Evolutionary conservation across 2,329 filamentous ascomycete species (phyloP).

Genomic region (Chaetothyriales sp.): DNA sequence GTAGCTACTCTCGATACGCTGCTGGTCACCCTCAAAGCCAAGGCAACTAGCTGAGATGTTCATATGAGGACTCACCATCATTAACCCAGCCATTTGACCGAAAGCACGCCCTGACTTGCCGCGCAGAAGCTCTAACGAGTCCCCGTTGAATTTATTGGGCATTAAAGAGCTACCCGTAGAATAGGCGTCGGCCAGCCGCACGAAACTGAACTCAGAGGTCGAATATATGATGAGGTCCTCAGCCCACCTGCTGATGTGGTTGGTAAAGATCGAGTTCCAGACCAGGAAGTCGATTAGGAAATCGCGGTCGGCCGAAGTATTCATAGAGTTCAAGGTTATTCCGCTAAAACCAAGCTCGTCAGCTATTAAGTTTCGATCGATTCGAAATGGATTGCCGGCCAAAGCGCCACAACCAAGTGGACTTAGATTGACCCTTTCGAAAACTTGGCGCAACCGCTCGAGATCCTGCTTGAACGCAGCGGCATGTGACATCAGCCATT

Average conservation of each 20-base stretch:
- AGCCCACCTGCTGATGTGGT: slow-evolving; percentile 65
- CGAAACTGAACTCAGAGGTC: slow-evolving; percentile 61
- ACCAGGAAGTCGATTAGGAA: slow-evolving; percentile 72
- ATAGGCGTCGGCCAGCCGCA: slow-evolving; percentile 65
- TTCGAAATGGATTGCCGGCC: slow-evolving; percentile 68
- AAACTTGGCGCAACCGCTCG: slow-evolving; percentile 60
- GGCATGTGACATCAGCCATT: slow-evolving; percentile 67
- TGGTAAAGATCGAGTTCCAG: slow-evolving; percentile 66
- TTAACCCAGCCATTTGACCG: slow-evolving; percentile 67
- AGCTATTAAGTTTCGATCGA: slow-evolving; percentile 67
- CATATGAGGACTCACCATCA: too few relatives aligned
- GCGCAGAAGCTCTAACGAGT: slow-evolving; percentile 61
- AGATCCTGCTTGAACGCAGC: slow-evolving; percentile 60
- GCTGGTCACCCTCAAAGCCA: too few relatives aligned
- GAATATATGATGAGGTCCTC: slow-evolving; percentile 81
- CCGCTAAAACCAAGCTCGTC: slow-evolving; percentile 68
- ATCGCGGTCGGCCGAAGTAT: slow-evolving; percentile 61
- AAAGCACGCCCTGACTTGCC: slow-evolving; percentile 66
- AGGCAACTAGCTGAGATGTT: too few relatives aligned
- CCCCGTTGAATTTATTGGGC: slow-evolving; percentile 75
- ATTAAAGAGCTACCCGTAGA: slow-evolving; percentile 63
- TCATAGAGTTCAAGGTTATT: slow-evolving; percentile 60
- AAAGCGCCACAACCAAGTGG: slow-evolving; percentile 65
- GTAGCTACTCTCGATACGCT: too few relatives aligned
- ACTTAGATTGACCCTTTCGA: slow-evolving; percentile 55